These are phyloP conservation scores for Amniculicola lignicola DNA, from an alignment of 495 filamentous ascomycete genomes.

Conservation along the genomic window DNA sequence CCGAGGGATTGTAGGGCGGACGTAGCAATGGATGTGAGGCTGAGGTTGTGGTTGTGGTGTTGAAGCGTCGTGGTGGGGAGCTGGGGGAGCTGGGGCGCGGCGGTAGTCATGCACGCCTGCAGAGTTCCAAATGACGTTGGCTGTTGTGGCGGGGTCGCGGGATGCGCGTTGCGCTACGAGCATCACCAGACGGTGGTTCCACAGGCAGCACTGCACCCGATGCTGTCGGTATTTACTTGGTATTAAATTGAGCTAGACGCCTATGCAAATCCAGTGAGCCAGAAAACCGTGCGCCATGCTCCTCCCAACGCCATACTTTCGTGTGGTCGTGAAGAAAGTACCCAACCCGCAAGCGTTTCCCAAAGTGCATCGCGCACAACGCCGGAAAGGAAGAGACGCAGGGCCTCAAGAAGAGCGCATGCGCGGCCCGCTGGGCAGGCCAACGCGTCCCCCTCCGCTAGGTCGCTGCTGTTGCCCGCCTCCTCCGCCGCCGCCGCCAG, in stretches of 20 bases:
- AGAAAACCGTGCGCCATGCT: too few relatives aligned
- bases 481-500: slow-evolving; percentile 10
- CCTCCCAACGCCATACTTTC: not conserved
- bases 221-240: too few relatives aligned
- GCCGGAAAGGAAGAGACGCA: not conserved
- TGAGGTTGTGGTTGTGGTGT: too few relatives aligned
- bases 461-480: slow-evolving; percentile 7
- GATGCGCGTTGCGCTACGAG: not conserved
- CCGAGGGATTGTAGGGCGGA: too few relatives aligned
- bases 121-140: not conserved
- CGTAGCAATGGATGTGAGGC: too few relatives aligned
- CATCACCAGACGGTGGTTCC: too few relatives aligned
- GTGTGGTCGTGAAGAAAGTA: not conserved
- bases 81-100: too few relatives aligned
- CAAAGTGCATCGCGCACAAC: not conserved
- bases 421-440: slow-evolving; percentile 53
- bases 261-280: too few relatives aligned
- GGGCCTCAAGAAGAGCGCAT: slow-evolving; percentile 12
- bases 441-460: slow-evolving; percentile 40
- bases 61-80: too few relatives aligned
- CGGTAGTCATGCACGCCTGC: not conserved
- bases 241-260: too few relatives aligned
- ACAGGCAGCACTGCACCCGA: too few relatives aligned
- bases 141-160: not conserved
- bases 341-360: not conserved